These are phyloP conservation scores for Parachaetomium inaequale DNA, from an alignment of 495 filamentous ascomycete species.

Conservation along the genomic window DNA sequence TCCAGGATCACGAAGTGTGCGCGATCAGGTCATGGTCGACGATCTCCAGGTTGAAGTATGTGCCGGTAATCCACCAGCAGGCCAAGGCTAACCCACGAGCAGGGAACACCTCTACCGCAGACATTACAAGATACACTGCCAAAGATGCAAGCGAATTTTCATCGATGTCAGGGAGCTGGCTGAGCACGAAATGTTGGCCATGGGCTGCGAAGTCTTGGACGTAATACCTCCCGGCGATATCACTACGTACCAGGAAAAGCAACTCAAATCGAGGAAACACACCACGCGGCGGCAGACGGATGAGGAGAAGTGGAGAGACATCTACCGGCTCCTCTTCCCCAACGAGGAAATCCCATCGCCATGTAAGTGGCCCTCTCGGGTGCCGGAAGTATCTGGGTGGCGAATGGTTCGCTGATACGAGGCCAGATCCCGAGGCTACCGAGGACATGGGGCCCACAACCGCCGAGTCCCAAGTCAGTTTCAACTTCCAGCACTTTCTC, in stretches of 20 bases:
- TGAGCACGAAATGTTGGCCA: constrained; percentile 24
- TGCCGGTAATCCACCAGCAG: not conserved
- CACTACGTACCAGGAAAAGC: constrained; percentile 24
- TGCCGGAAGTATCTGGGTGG: not conserved
- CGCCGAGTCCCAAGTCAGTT: constrained; percentile 19
- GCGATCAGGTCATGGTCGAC: constrained; percentile 26
- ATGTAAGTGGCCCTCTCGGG: constrained; percentile 24
- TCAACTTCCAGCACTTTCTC: constrained; percentile 30
- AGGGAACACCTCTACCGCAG: constrained; percentile 34
- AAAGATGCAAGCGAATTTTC: constrained; percentile 30
- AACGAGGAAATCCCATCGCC: constrained; percentile 30
- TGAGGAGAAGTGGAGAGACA: constrained; percentile 33
- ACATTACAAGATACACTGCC: constrained; percentile 31
- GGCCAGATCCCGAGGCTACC: constrained; percentile 28
- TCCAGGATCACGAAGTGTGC: constrained; percentile 28
- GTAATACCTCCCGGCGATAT: constrained; percentile 24
- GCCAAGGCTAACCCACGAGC: constrained; percentile 8
- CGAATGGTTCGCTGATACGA: constrained; percentile 19
- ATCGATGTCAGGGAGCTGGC: constrained; percentile 18
- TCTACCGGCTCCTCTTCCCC: constrained; percentile 33
- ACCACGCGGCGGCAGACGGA: constrained; percentile 22
- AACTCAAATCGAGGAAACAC: constrained; percentile 30
- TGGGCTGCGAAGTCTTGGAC: constrained; percentile 22
- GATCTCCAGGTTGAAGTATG: constrained; percentile 31
- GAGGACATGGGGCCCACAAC: constrained; percentile 24